Evolutionary conservation across 805 yeast species (phyloP), one percentile per base, ranked within the genome.

Genomic region (Saturnispora besseyi): DNA sequence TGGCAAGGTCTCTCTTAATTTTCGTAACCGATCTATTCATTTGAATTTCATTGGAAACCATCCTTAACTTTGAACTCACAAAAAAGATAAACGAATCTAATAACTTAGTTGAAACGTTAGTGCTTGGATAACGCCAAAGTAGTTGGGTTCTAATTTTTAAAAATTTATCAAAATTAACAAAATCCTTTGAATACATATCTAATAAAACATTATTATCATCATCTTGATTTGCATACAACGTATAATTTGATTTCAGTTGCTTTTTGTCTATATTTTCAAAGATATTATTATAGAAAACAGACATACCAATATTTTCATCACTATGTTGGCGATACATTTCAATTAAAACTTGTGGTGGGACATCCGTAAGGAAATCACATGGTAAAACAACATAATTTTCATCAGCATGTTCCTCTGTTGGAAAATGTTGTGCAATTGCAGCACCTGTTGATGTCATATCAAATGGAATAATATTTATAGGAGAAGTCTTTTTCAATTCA

Each of bases 301-400:
- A 74, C 68, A 88, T 73, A 7, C 95, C 93, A 43, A 85, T 65
- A 54, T 86, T 87, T 29, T 72, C 68, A 38, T 77, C 83, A 22
- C 77, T 78, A 59, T 82, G 80, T 56, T 82, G 82, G 59, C 96
- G 74, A 64, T 82, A 90, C 46, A 84, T 85, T 61, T 91, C 96
- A 42, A 89, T 79, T 31, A 93, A 73, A 18, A 84, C 83, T 59
- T 87, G 91, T 10, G 98, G 96, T 3, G 96, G 96, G 36, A 91
- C 71, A 62, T 90, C 91, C 2, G 98, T 89, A 48, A 95, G 73
- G 62, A 93, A 87, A 65, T 95, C 99, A 69, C 97, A 91, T 7
- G 98, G 97, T 49, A 93, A 68, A 31, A 93, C 66, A n/a, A 89
- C 87, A 60, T 88, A 82, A 61, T 82, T 82, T 32, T 73, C 60